Evolutionary conservation across 805 yeast species (phyloP).

Genomic region (Torulaspora gathmanii): DNA sequence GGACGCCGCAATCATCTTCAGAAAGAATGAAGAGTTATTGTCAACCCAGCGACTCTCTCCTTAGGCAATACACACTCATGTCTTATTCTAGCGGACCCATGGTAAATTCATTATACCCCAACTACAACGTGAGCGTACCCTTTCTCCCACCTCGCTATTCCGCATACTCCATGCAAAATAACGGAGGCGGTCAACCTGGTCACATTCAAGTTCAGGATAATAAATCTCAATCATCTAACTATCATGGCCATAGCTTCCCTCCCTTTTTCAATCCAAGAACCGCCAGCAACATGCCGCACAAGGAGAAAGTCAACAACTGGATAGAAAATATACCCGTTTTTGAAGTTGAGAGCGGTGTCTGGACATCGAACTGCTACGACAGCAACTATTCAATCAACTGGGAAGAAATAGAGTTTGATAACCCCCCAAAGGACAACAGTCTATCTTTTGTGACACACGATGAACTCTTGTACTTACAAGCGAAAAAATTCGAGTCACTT

Average conservation of each 20-base stretch:
- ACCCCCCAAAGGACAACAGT: constrained; percentile 1
- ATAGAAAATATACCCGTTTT: constrained; percentile 51
- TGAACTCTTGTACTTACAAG: constrained; percentile 26
- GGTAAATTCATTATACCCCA: constrained; percentile 14
- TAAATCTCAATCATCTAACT: background rate
- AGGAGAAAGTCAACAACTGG: constrained; percentile 66
- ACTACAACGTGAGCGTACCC: constrained; percentile 13
- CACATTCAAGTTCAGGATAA: background rate
- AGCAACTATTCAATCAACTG: constrained; percentile 27
- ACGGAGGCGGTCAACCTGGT: background rate
- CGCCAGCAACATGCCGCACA: constrained; percentile 57
- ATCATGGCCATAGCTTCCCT: constrained; percentile 37
- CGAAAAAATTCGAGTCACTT: constrained; percentile 25
- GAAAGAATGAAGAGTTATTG: constrained; percentile 8
- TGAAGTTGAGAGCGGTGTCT: constrained; percentile 15
- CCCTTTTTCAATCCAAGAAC: constrained; percentile 55
- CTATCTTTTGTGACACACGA: constrained; percentile 18
- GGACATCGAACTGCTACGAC: constrained; percentile 25
- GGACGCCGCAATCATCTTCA: constrained; percentile 6
- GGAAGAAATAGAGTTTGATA: constrained; percentile 35
- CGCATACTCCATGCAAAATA: constrained; percentile 8
- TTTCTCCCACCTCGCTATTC: constrained; percentile 13
- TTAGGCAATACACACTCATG: constrained; percentile 22
- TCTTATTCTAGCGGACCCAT: constrained; percentile 17
- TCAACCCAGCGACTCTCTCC: constrained; percentile 11